Base-by-base conservation (phyloP, 192 early-diverging fungal species). In the Martensiomyces pterosporus region DNA sequence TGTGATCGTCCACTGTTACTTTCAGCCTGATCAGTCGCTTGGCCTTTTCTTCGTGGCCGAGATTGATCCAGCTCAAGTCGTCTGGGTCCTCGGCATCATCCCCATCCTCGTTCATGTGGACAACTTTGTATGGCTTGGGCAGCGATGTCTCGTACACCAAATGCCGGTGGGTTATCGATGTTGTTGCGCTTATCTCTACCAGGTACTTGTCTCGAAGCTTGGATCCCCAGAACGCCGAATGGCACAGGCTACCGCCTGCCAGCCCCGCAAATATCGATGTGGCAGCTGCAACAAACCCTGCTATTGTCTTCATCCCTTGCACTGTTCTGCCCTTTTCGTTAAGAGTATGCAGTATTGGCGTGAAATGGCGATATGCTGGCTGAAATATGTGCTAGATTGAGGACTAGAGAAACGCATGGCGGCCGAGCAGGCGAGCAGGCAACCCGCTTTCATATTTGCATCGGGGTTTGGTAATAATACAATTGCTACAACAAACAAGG, bases 51-150 rank as follows among this genome's bases (percentile, higher is more conserved):
- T 73, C 69, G 17, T 60, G 62, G 0, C 69, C 69, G 9, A 40
- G 43, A 29, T 65, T 73, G 21, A 73, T 34, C 69, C 52, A 65
- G 34, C 49, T 54, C 62, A 65, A 47, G 24, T 73, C 62, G n/a
- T 73, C 69, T 13, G 54, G 43, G 10, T 73, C 58, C 15, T 65
- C 57, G 16, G 57, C 57, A 19, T 73, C 57, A 33, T 73, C 57
- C 15, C 69, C 62, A n/a, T 60, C 57, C 18, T 50, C 64, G 8
- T 73, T 50, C 9, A 50, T 55, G 19, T 73, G 69, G 57, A 73
- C 69, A 34, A 73, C 65, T n/a, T 52, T 52, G 34, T 73, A 65
- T 9, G 62, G 69, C 42, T 65, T 73, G 15, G 68, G 69, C 10
- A 73, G 42, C 19, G 57, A 34, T 8, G 69, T 73, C 29, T 73